These are phyloP conservation scores for Macrophomina phaseolina DNA, from an alignment of 2,329 filamentous ascomycete species.

Conservation along the genomic window DNA sequence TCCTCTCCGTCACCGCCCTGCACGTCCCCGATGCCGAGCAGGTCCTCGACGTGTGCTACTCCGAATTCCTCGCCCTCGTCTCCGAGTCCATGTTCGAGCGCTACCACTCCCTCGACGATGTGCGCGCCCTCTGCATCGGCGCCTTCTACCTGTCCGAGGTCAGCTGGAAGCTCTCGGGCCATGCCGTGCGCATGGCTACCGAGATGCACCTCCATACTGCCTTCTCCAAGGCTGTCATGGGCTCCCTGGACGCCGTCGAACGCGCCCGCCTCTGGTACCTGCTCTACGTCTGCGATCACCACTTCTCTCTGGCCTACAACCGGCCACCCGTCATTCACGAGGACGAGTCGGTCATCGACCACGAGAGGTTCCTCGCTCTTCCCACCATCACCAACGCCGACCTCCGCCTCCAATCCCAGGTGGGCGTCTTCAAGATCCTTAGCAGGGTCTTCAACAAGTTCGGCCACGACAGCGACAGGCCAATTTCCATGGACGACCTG, in stretches of 20 bases:
- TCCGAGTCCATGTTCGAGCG: slow-evolving; percentile 43
- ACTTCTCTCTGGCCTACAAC: slow-evolving; percentile 50
- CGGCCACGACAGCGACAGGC: slow-evolving; percentile 43
- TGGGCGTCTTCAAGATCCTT: slow-evolving; percentile 41
- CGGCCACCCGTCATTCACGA: slow-evolving; percentile 48
- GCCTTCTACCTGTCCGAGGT: slow-evolving; percentile 49
- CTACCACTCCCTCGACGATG: slow-evolving; percentile 45
- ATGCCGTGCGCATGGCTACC: slow-evolving; percentile 47
- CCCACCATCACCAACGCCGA: slow-evolving; percentile 39
- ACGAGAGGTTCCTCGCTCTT: slow-evolving; percentile 41
- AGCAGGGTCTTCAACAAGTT: slow-evolving; percentile 42
- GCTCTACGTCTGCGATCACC: slow-evolving; percentile 48
- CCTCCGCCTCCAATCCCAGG: slow-evolving; percentile 39
- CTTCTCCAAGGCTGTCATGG: slow-evolving; percentile 43
- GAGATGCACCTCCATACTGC: slow-evolving; percentile 50
- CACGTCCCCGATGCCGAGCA: slow-evolving; percentile 39
- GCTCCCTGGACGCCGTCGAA: slow-evolving; percentile 42
- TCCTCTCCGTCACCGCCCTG: slow-evolving; percentile 39
- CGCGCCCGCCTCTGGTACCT: slow-evolving; percentile 49
- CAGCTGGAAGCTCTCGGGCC: slow-evolving; percentile 48
- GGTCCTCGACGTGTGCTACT: slow-evolving; percentile 40
- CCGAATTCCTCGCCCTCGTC: slow-evolving; percentile 40
- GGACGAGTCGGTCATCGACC: slow-evolving; percentile 44
- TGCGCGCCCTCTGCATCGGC: slow-evolving; percentile 47
- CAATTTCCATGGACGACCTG: slow-evolving; percentile 45